phyloP scores from a whole-genome alignment of 148 eudicot genomes.

The Heliamphora exappendiculata region DNA sequence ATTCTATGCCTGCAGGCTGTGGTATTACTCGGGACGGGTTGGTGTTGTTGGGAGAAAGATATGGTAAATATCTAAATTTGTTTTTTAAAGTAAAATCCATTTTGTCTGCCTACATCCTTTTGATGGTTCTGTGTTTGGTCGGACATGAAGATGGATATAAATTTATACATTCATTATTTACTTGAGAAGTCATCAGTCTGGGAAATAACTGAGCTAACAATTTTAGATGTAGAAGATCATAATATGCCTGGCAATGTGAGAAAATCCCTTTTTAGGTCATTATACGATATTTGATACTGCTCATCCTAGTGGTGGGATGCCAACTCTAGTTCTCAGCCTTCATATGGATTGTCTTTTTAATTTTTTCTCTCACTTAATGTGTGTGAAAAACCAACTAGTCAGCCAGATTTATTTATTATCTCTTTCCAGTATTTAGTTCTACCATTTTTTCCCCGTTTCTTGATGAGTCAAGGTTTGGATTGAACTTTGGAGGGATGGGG shows the following conservation, averaged over 20 bases:
- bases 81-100: neutral
- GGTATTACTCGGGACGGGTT: conserved; percentile 84
- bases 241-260: neutral
- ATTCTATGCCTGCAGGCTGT: conserved; percentile 51
- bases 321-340: neutral
- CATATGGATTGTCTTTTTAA: neutral
- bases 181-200: neutral
- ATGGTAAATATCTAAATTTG: conserved; percentile 42
- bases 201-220: neutral
- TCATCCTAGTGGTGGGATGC: neutral
- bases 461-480: neutral
- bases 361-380: neutral
- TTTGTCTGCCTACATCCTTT: conserved; percentile 11
- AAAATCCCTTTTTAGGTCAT: neutral
- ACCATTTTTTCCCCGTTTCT: neutral
- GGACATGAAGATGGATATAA: neutral
- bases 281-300: neutral
- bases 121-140: neutral
- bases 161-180: neutral
- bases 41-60: conserved; percentile 78
- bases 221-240: neutral
- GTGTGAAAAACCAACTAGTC: neutral
- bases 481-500: neutral
- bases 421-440: neutral
- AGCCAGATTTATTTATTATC: neutral